Base-by-base conservation (phyloP, 306 rosid species). In the Heteromeles arbutifolia region DNA sequence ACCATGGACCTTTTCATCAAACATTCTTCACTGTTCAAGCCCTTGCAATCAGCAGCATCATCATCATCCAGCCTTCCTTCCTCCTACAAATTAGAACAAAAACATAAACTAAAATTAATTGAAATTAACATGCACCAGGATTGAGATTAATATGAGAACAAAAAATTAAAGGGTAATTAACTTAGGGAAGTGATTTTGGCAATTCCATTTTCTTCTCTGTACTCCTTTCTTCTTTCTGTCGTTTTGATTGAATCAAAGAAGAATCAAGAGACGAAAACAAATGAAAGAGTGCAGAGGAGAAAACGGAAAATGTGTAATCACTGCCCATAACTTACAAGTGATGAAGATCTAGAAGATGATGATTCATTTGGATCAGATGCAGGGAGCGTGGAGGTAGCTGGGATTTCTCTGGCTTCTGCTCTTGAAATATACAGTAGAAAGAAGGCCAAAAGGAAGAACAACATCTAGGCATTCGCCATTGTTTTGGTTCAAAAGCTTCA, bases 21-120 rank as follows among this genome's bases (percentile, higher is more conserved):
- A 65, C 93, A 89, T 9, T 87, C 86, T 59, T 73, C 83, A 24
- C 56, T 82, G 77, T 66, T 82, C 25, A 71, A 79, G 58, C 83
- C 85, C 70, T 76, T 80, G 84, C 93, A 85, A 28, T 43, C 41
- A 34, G 9, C 61, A 62, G 44, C 81, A 65, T 19, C 80, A 70
- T 66, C 83, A 72, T 62, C 53, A 32, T 13, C 84, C 70, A 61
- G 2, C 74, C 63, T 25, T 74, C 77, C 37, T 58, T 73, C 82
- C 54, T 73, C 82, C 86, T 79, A 45, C 70, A 76, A 13, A 61
- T 4, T 50, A n/a, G 10, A 32, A 22, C 59, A 82, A 43, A 72
- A 13, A 28, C 34, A 59, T 7, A 67, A 56, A 56, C 22, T n/a
- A 1, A n/a, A 56, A 11, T 22, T 21, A 56, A 56, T 8, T 22